Conservation (phyloP, 78 protist genomes). For the Isochrysis galbana region DNA sequence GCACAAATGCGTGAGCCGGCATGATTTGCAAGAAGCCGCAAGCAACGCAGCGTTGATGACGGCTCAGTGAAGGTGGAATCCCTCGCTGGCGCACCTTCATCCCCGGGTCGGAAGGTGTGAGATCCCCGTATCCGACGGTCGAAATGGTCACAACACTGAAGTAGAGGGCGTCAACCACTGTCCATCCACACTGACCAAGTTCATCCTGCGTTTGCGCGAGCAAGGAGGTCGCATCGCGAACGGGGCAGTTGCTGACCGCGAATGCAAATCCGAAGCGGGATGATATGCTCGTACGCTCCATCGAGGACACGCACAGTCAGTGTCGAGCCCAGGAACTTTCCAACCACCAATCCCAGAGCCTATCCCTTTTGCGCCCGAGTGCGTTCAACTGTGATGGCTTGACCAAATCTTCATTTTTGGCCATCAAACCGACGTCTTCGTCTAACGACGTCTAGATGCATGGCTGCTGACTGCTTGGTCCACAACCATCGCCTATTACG, state of each 20-base stretch:
- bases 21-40: too few species aligned
- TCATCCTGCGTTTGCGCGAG: too few species aligned
- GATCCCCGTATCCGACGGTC: constrained; percentile 40
- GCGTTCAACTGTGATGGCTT: too few species aligned
- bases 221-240: background rate
- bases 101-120: too few species aligned
- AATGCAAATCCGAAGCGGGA: background rate
- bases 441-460: background rate
- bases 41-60: too few species aligned
- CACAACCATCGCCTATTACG: background rate
- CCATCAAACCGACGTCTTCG: too few species aligned
- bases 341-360: background rate
- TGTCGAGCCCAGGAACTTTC: background rate
- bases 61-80: too few species aligned
- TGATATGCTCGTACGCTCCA: background rate
- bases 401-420: too few species aligned
- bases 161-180: background rate
- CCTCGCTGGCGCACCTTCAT: too few species aligned
- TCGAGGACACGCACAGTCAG: background rate
- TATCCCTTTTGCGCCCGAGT: too few species aligned
- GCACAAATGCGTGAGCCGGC: too few species aligned
- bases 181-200: too few species aligned
- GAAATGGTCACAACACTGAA: background rate
- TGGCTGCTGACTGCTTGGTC: background rate
- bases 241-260: background rate